Evolutionary conservation across 2,329 filamentous ascomycete genomes (phyloP), one percentile per base, ranked within the genome.

Genomic region (Endoconidiophora polonica): DNA sequence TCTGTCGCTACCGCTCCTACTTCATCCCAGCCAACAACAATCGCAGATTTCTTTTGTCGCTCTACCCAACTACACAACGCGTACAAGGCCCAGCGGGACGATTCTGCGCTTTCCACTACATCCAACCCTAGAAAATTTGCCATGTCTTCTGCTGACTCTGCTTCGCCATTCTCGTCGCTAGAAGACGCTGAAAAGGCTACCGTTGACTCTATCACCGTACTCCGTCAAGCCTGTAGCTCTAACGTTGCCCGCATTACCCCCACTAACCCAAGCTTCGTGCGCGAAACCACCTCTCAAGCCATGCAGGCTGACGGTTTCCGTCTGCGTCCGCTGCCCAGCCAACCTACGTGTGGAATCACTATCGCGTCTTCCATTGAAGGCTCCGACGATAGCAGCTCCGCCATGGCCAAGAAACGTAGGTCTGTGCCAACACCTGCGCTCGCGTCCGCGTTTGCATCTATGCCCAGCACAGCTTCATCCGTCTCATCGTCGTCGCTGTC

Each of bases 221-320:
- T 53, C 16, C 46, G 47, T 16, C 41, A 48, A 23, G 51, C 42
- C 39, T 53, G 51, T 33, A 43, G 33, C 16, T 33, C 24, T 16
- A 18, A 37, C 29, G 46, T 68, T 49, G 64, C 66, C 56, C 59
- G 59, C 44, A 58, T 61, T 52, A 56, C 55, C 23, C 59, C 58
- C 23, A 56, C 54, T 26, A 53, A 55, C 4, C 65, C 67, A 56
- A 71, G 68, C 56, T 65, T 64, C 44, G 56, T 68, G 16, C 65
- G 67, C 42, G 49, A 48, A 23, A 36, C 33, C 18, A 39, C 43
- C 6, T 18, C 39, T 18, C 37, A 39, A 12, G 41, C 43, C 26
- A 18, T 20, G 20, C 18, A 18, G 22, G 43, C 43, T 24, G 39
- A 41, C 20, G 47, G 39, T 4, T 45, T 46, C 33, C 51, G 47